phyloP scores from a whole-genome alignment of 345 rosid genomes.

The Murraya koenigii region DNA sequence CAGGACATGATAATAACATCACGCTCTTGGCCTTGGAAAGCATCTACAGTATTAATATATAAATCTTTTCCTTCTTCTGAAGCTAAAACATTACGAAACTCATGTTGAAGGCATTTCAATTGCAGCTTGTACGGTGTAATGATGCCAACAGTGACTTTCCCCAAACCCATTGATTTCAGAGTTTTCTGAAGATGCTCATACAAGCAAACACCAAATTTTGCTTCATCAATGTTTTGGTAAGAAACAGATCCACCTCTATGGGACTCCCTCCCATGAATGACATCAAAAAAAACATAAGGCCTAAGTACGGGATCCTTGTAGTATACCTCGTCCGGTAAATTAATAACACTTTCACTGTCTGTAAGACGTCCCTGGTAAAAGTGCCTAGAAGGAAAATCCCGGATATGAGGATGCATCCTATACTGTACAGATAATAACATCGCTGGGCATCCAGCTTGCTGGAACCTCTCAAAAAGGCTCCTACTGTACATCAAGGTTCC shows the following conservation, averaged over 20 bases:
- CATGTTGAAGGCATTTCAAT: slow-evolving; percentile 85
- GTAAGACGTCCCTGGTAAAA: slow-evolving; percentile 97
- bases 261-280: slow-evolving; percentile 94
- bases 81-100: slow-evolving; percentile 71
- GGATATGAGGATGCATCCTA: slow-evolving; percentile 95
- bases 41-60: slow-evolving; percentile 95
- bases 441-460: slow-evolving; percentile 96
- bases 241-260: slow-evolving; percentile 98
- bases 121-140: slow-evolving; percentile 98
- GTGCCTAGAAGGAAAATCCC: slow-evolving; percentile 96
- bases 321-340: slow-evolving; percentile 80
- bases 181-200: slow-evolving; percentile 90
- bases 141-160: slow-evolving; percentile 83
- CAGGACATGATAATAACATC: slow-evolving; percentile 99
- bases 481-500: slow-evolving; percentile 93
- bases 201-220: slow-evolving; percentile 83
- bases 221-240: slow-evolving; percentile 90
- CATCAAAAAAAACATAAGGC: slow-evolving; percentile 83
- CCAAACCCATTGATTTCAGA: slow-evolving; percentile 58
- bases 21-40: slow-evolving; percentile 99
- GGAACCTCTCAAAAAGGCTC: slow-evolving; percentile 98
- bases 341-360: slow-evolving; percentile 82
- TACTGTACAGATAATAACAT: slow-evolving; percentile 94
- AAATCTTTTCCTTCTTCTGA: slow-evolving; percentile 93
- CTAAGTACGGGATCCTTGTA: slow-evolving; percentile 83